These are phyloP conservation scores for Dipteronia dyeriana DNA, from an alignment of 345 rosid genomes.

Conservation along the genomic window DNA sequence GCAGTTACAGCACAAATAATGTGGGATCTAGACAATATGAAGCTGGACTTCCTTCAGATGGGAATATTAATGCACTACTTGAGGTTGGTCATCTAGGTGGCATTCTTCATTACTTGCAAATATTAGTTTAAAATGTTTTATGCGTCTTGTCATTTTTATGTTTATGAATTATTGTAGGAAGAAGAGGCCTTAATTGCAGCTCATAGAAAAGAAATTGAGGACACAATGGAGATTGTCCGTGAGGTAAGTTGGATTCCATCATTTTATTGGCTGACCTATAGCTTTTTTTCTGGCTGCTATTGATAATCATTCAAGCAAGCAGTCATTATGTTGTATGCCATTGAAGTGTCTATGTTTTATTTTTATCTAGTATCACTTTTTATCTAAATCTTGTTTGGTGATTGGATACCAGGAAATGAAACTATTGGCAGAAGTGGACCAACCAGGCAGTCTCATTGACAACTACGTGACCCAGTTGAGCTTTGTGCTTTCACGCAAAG, in stretches of 20 bases:
- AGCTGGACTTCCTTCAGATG: constrained; percentile 58
- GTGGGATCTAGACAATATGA: constrained; percentile 46
- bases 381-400: neutral
- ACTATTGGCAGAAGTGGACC: constrained; percentile 88
- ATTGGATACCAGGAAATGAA: constrained; percentile 78
- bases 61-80: constrained; percentile 75
- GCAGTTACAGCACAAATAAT: constrained; percentile 45
- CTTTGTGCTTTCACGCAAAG: constrained; percentile 95
- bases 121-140: neutral
- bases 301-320: neutral
- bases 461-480: constrained; percentile 85
- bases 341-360: neutral
- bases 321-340: neutral
- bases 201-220: constrained; percentile 98
- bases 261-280: constrained; percentile 1
- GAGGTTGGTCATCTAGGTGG: constrained; percentile 50
- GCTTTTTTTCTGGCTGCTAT: neutral
- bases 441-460: constrained; percentile 95
- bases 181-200: constrained; percentile 92
- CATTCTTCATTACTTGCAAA: neutral
- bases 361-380: neutral
- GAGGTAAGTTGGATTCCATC: constrained; percentile 57
- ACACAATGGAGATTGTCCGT: constrained; percentile 96
- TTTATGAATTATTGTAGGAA: constrained; percentile 49
- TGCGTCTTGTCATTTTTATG: constrained; percentile 8